phyloP scores from a whole-genome alignment of 2,329 filamentous ascomycete species.

The Xylariaceae sp. region DNA sequence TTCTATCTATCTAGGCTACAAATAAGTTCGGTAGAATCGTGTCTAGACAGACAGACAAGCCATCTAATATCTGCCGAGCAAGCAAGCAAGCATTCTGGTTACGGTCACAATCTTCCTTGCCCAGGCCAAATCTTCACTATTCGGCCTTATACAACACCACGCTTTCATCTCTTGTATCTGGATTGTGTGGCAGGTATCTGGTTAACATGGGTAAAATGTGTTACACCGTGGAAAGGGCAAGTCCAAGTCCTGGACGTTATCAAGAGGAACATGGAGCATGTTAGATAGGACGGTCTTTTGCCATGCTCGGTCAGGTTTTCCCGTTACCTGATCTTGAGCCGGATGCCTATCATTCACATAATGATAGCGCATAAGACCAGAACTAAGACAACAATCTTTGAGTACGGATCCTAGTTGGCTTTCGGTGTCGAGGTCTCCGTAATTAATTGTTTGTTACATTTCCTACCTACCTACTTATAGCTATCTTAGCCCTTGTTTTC shows the following conservation, averaged over 20 bases:
- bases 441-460: conserved; percentile 38
- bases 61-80: no score
- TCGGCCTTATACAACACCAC: no score
- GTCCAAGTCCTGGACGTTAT: neutral
- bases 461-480: neutral
- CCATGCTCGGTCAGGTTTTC: conserved; percentile 34
- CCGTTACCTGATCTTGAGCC: conserved; percentile 35
- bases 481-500: neutral
- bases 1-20: no score
- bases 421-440: conserved; percentile 32
- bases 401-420: conserved; percentile 34
- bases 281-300: conserved; percentile 28
- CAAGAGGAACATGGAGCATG: neutral
- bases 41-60: no score
- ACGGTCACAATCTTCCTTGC: no score
- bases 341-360: conserved; percentile 22
- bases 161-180: no score
- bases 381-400: conserved; percentile 36
- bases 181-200: no score
- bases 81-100: no score
- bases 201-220: no score
- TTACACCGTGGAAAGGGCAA: neutral
- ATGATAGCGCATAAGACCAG: conserved; percentile 31
- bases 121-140: no score
- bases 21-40: no score